Base-by-base conservation (phyloP, 805 yeast species). In the Schizosaccharomyces octosporus region DNA sequence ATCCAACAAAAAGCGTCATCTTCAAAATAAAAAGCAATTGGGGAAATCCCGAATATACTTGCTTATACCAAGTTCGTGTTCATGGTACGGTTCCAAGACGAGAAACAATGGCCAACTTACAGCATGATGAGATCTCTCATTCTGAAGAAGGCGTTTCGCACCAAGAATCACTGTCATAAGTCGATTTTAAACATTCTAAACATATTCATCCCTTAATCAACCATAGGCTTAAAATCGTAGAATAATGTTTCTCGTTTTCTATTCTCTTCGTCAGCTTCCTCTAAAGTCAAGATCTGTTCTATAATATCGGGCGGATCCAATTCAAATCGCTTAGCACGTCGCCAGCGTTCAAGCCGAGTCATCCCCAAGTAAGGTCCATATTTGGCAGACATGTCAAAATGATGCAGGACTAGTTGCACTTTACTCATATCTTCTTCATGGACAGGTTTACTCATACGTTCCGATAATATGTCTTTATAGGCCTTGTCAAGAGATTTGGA, bases 351-450 rank as follows among this genome's bases (percentile, higher is more conserved):
- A 21, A 74, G 62, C 32, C 77, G 63, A 1, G 72, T 66, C 55
- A 73, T 61, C 0, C 77, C 77, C 6, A 67, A 68, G n/a, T 69
- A 65, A 1, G 77, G 77, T 1, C 77, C 77, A 62, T 68, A 74
- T 21, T 64, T 64, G 0, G 68, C 54, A 2, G 66, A 64, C 61
- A 72, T 59, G 57, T 74, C 77, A 62, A 74, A 74, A 19, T 66
- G 66, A 42, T 65, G 66, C 31, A 74, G 66, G 45, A 74, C 61
- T 57, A 67, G 66, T 24, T 71, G 72, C 11, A 68, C 69, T 0
- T 63, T 58, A 43, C 66, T 57, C n/a, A 66, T 45, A 3, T 66
- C 66, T 13, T 69, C 66, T 43, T 67, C 71, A 62, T 73, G 75
- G 29, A 71, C 68, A 60, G 39, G 36, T 36, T 21, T 11, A 51